These are phyloP conservation scores for Carex scoparia DNA, from an alignment of 176 grass and related monocot species.

Conservation along the genomic window DNA sequence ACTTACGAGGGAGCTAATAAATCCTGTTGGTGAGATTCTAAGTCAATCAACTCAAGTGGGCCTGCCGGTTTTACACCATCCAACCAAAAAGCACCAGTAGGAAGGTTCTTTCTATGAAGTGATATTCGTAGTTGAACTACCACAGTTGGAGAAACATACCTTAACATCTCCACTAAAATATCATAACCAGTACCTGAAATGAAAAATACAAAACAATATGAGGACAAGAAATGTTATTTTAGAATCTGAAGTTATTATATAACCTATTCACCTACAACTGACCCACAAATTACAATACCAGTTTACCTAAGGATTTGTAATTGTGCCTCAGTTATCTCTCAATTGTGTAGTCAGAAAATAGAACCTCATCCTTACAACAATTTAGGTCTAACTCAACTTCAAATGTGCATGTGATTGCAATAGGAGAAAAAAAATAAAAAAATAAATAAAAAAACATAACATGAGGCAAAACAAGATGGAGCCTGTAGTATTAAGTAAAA, in stretches of 20 bases:
- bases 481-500: background rate
- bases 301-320: background rate
- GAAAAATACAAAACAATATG: constrained; percentile 12
- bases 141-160: constrained; percentile 67
- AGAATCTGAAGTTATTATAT: background rate
- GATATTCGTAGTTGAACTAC: constrained; percentile 71
- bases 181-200: constrained; percentile 84
- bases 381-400: background rate
- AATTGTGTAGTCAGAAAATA: background rate
- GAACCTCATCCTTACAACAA: background rate
- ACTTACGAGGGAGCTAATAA: constrained; percentile 60
- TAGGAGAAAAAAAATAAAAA: background rate
- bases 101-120: constrained; percentile 70
- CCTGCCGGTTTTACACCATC: constrained; percentile 30
- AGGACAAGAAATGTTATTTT: constrained; percentile 6
- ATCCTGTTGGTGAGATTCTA: constrained; percentile 47
- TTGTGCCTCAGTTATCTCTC: background rate
- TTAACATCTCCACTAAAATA: constrained; percentile 86
- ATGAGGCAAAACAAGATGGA: background rate
- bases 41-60: constrained; percentile 39
- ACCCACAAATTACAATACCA: background rate
- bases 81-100: constrained; percentile 76
- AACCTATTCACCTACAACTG: constrained; percentile 15
- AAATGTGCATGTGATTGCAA: background rate
- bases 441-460: background rate